Conservation (phyloP, 2,329 filamentous ascomycete species). For the Pseudopyrenochaeta lycopersici region DNA sequence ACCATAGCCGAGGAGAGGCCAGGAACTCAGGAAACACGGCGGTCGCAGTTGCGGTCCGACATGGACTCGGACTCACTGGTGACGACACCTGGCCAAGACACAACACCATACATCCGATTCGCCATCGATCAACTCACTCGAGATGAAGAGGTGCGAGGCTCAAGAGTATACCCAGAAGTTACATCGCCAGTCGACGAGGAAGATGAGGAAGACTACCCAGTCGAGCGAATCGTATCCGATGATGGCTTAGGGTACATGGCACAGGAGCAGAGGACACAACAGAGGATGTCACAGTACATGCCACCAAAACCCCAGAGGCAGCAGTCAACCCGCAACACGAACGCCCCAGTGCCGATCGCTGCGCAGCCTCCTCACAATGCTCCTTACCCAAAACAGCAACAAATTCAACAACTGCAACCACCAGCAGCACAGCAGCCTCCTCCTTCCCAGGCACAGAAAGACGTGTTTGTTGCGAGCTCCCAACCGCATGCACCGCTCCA, state of each 20-base stretch:
- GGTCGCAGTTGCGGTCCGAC: conserved; percentile 24
- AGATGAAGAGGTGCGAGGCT: conserved; percentile 69
- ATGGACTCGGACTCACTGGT: conserved; percentile 47
- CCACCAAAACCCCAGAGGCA: conserved; percentile 28
- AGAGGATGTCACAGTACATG: conserved; percentile 36
- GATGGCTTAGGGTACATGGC: conserved; percentile 49
- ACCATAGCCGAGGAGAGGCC: conserved; percentile 45
- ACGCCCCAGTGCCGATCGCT: conserved; percentile 12
- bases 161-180: conserved; percentile 57
- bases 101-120: conserved; percentile 87
- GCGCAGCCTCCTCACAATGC: conserved; percentile 4
- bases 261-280: conserved; percentile 41
- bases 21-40: conserved; percentile 33
- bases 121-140: conserved; percentile 87
- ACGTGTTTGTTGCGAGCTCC: conserved; percentile 60
- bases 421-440: no score
- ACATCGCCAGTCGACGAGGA: conserved; percentile 12
- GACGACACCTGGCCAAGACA: conserved; percentile 74
- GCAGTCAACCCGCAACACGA: conserved; percentile 12
- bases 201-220: conserved; percentile 57
- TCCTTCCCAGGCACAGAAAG: conserved; percentile 29
- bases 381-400: conserved; percentile 7
- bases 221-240: conserved; percentile 59
- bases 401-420: no score
- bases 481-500: conserved; percentile 62